Percentiles rank a stretch among this genome's conserved stretches.
Conservation (phyloP, 31 red algal genomes). For the Asparagopsis taxiformis region DNA sequence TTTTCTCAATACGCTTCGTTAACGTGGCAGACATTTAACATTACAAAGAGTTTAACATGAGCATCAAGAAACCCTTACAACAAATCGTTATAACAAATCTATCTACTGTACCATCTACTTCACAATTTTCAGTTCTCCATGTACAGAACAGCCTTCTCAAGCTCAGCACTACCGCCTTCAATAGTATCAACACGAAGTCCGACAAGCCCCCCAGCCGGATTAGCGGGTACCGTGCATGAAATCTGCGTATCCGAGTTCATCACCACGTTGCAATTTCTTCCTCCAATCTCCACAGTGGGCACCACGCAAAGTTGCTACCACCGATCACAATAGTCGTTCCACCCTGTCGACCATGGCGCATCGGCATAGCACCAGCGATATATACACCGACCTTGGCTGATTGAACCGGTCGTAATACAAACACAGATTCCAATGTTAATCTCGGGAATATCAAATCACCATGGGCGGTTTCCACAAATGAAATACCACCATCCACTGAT, state of each 20-base stretch:
- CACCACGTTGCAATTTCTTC: slow-evolving; percentile 6
- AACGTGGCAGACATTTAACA: too few species aligned
- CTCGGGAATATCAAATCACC: slow-evolving; percentile 66
- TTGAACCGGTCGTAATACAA: slow-evolving; percentile 32
- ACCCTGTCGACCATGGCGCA: slow-evolving; percentile 47
- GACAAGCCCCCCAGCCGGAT: neutral
- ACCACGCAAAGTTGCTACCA: slow-evolving; percentile 29
- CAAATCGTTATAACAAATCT: too few species aligned
- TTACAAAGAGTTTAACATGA: too few species aligned
- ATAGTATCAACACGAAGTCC: neutral
- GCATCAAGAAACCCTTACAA: too few species aligned
- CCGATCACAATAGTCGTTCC: slow-evolving; percentile 36
- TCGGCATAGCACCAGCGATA: slow-evolving; percentile 32
- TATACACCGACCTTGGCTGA: slow-evolving; percentile 10
- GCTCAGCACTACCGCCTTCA: neutral
- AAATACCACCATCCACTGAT: slow-evolving; percentile 22
- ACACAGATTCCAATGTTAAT: slow-evolving; percentile 33
- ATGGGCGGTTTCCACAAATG: slow-evolving; percentile 43
- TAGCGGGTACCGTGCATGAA: slow-evolving; percentile 1
- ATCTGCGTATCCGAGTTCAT: slow-evolving; percentile 25
- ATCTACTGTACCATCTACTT: too few species aligned
- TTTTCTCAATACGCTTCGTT: too few species aligned
- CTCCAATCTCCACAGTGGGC: slow-evolving; percentile 20
- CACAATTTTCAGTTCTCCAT: too few species aligned
- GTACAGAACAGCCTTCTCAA: neutral